Evolutionary conservation across 257 asterid species (phyloP).

Genomic region (Jacaranda copaia): DNA sequence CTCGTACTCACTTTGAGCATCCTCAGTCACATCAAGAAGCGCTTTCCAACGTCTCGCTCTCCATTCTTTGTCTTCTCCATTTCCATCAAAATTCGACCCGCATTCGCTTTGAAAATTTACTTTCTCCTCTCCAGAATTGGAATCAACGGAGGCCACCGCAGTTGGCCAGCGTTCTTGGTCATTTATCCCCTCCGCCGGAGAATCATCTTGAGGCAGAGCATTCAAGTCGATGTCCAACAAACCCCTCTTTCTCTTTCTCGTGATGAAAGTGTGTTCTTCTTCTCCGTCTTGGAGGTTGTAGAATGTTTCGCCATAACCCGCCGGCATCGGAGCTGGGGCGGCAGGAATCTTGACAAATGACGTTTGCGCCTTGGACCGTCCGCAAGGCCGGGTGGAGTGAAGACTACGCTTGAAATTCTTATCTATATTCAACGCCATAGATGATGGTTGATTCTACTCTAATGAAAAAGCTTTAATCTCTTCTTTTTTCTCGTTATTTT

Average conservation of each 20-base stretch:
- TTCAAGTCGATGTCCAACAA: conserved; percentile 6
- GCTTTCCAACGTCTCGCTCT: not conserved
- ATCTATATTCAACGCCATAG: conserved; percentile 6
- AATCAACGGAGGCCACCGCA: too few species aligned
- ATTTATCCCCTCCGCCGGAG: not conserved
- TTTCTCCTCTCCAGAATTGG: not conserved
- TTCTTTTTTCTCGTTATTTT: not conserved
- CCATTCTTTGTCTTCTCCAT: not conserved
- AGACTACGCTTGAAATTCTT: not conserved
- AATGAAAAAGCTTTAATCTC: not conserved
- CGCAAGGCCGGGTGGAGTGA: not conserved
- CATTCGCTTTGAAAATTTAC: not conserved
- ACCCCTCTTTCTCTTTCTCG: not conserved
- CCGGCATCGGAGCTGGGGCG: not conserved
- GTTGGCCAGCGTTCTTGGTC: not conserved
- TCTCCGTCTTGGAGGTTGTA: not conserved
- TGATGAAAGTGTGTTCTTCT: not conserved
- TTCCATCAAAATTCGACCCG: not conserved
- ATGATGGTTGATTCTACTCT: not conserved
- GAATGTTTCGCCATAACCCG: too few species aligned
- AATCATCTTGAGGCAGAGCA: conserved; percentile 9
- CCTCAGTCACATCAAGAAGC: conserved; percentile 2
- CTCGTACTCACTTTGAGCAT: conserved; percentile 17
- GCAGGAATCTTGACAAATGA: not conserved
- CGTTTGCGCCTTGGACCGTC: not conserved